A percentile compares a stretch with the other conserved stretches of the same genome.
These are phyloP conservation scores for Cardiospermum halicacabum DNA, from an alignment of 345 rosid species.

Conservation along the genomic window DNA sequence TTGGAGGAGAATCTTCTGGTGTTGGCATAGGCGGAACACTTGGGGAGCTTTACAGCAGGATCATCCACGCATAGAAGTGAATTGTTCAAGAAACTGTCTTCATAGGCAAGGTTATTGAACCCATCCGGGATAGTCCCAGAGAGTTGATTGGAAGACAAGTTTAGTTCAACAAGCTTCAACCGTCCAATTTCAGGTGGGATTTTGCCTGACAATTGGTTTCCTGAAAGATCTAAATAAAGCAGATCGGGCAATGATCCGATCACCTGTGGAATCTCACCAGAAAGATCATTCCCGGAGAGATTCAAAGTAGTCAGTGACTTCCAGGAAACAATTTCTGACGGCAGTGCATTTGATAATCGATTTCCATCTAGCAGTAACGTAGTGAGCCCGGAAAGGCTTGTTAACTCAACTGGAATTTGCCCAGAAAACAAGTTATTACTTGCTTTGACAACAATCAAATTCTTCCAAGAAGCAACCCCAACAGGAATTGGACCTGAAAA, in stretches of 20 bases:
- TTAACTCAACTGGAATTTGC: constrained; percentile 47
- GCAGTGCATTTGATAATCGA: constrained; percentile 60
- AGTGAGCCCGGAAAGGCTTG: constrained; percentile 42
- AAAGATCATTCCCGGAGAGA: constrained; percentile 58
- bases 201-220: constrained; percentile 59
- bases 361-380: constrained; percentile 52
- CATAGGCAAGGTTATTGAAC: constrained; percentile 58
- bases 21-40: constrained; percentile 31
- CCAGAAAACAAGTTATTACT: constrained; percentile 71
- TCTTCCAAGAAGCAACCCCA: constrained; percentile 46
- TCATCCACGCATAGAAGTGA: constrained; percentile 49
- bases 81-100: constrained; percentile 66
- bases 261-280: constrained; percentile 62
- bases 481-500: constrained; percentile 74
- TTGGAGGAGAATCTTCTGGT: constrained; percentile 40
- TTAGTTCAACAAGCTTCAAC: constrained; percentile 36
- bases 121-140: constrained; percentile 54
- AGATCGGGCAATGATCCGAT: constrained; percentile 56
- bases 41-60: constrained; percentile 49
- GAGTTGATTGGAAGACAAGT: constrained; percentile 70
- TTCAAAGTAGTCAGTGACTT: constrained; percentile 37
- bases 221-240: constrained; percentile 55
- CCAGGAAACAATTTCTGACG: constrained; percentile 65
- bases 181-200: constrained; percentile 59
- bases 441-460: constrained; percentile 48